Evolutionary conservation across 108 stramenopile species (phyloP).

Genomic region (Chaetoceros tenuissimus): DNA sequence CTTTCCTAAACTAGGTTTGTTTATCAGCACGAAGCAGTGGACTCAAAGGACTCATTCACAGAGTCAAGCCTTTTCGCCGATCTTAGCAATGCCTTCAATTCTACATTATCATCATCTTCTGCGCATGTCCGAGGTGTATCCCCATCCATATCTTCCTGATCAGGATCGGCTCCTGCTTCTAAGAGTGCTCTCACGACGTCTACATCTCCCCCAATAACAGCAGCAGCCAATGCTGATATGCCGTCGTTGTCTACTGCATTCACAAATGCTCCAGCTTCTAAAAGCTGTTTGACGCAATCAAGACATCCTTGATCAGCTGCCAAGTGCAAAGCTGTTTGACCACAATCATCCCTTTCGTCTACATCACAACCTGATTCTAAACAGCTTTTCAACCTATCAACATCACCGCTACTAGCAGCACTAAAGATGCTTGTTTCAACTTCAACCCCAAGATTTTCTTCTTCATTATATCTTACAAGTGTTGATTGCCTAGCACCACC

Average conservation of each 20-base stretch:
- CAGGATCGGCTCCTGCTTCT: conserved; percentile 62
- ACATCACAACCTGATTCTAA: conserved; percentile 27
- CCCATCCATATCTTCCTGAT: conserved; percentile 70
- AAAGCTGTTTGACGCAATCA: conserved; percentile 44
- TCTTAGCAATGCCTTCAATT: conserved; percentile 11
- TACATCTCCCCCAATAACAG: conserved; percentile 61
- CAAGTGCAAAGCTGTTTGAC: conserved; percentile 73
- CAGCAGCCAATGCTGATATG: conserved; percentile 67
- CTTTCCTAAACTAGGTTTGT: no score
- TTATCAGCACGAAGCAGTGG: no score
- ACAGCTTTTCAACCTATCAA: conserved; percentile 13
- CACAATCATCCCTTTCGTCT: conserved; percentile 41
- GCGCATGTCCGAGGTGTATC: conserved; percentile 63
- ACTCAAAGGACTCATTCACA: background rate
- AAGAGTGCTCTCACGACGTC: conserved; percentile 46
- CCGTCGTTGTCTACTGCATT: conserved; percentile 65
- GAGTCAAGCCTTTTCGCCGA: background rate
- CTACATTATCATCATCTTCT: conserved; percentile 43
- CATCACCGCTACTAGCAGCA: conserved; percentile 38
- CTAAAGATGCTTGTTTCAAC: conserved; percentile 13
- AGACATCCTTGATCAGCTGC: conserved; percentile 60
- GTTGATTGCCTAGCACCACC: conserved; percentile 9
- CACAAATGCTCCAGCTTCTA: conserved; percentile 56
- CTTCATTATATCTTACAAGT: background rate
- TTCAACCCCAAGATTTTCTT: conserved; percentile 11